Conservation (phyloP, 768 basidiomycete genomes). For the Agaricus subrufescens region DNA sequence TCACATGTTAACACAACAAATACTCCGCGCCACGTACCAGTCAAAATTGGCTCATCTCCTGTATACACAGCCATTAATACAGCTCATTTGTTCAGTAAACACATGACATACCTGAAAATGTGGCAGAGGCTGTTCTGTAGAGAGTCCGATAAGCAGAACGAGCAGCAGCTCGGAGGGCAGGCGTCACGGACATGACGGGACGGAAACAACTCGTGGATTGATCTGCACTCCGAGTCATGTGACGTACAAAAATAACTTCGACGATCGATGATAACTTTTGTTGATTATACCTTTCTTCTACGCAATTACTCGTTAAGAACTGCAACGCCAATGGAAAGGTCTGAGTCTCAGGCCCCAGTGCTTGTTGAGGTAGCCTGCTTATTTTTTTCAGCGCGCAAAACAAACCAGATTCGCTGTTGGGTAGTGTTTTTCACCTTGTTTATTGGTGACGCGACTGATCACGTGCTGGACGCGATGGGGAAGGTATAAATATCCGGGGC, state of each 20-base stretch:
- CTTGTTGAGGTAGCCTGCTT: no score
- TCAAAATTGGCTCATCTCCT: conserved; percentile 57
- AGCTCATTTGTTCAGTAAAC: background rate
- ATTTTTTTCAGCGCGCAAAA: no score
- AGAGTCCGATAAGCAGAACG: conserved; percentile 73
- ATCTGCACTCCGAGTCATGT: conserved; percentile 15
- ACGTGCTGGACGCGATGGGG: conserved; percentile 42
- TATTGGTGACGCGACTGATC: conserved; percentile 28
- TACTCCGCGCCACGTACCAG: conserved; percentile 32
- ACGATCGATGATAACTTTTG: background rate
- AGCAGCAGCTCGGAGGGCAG: conserved; percentile 55
- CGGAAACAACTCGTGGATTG: conserved; percentile 20
- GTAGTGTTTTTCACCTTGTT: conserved; percentile 26
- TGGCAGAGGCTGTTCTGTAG: conserved; percentile 58
- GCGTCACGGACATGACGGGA: conserved; percentile 48
- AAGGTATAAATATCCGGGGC: conserved; percentile 39
- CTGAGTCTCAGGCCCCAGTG: background rate
- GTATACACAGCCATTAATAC: conserved; percentile 1
- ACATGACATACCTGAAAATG: conserved; percentile 52
- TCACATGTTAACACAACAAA: conserved; percentile 2
- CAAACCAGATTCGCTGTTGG: no score
- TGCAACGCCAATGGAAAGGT: background rate
- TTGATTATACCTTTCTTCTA: background rate
- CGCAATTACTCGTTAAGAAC: background rate
- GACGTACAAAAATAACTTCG: conserved; percentile 5